Conservation (phyloP, 2,329 filamentous ascomycete species). For the Fonsecaea nubica region DNA sequence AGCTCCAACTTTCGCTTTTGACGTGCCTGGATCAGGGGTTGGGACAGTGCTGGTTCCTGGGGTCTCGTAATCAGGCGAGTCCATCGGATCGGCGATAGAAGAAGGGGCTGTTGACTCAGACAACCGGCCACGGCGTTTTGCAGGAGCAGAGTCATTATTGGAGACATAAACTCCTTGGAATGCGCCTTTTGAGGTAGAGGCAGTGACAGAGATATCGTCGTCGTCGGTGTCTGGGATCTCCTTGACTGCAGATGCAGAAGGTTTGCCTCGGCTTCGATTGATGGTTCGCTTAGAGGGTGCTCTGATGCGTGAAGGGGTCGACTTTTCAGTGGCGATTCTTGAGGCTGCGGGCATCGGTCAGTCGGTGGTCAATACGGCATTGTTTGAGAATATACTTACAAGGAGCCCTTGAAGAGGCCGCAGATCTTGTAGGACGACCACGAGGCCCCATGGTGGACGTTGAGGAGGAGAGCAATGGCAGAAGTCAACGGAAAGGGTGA, state of each 20-base stretch:
- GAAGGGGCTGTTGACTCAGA: conserved; percentile 49
- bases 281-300: conserved; percentile 21
- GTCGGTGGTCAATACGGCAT: background rate
- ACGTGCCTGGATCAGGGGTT: conserved; percentile 55
- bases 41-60: conserved; percentile 65
- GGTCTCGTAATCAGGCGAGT: conserved; percentile 63
- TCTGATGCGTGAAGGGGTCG: conserved; percentile 26
- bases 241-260: conserved; percentile 14
- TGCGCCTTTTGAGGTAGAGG: conserved; percentile 19
- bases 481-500: conserved; percentile 14
- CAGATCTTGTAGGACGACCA: conserved; percentile 27
- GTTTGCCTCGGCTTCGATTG: conserved; percentile 15
- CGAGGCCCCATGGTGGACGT: conserved; percentile 34
- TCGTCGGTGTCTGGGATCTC: conserved; percentile 41
- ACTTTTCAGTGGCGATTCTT: conserved; percentile 33
- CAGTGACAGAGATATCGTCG: conserved; percentile 18
- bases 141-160: conserved; percentile 10
- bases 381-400: conserved; percentile 8
- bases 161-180: conserved; percentile 36
- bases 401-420: conserved; percentile 20
- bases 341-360: conserved; percentile 19
- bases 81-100: conserved; percentile 48
- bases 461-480: background rate
- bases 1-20: conserved; percentile 47
- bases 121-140: conserved; percentile 6